Evolutionary conservation across 352 stramenopile genomes (phyloP), one percentile per base, ranked within the genome.

Genomic region (Hyaloperonospora brassicae): DNA sequence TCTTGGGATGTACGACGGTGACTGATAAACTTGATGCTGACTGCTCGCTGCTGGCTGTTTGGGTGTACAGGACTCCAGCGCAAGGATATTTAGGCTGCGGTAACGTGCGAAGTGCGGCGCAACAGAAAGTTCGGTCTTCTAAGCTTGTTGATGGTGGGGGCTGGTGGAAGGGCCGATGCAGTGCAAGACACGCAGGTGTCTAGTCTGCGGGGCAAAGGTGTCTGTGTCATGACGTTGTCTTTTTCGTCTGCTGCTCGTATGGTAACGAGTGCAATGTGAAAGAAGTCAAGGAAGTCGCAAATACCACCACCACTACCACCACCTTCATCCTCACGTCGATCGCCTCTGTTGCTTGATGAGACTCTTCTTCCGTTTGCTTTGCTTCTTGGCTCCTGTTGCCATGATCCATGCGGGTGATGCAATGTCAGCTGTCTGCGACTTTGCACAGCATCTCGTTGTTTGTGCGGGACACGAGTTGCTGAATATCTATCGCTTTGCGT

Each of bases 21-120:
- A 42, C n/a, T 21, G 36, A 21, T 21, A 21, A 5, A 21, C 8
- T 9, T 36, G 23, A 48, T 23, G 30, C 4, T 36, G 12, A 58
- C 25, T 5, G 30, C 17, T 17, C 17, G 17, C 17, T 17, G 34
- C 2, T 51, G 11, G 17, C 8, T 24, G 22, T 27, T 45, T 46
- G 31, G 23, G 11, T 48, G 8, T 22, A 55, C 66, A 92, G 81
- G 82, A 84, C 82, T 94, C 65, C 84, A 93, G 72, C 84, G 84
- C 79, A 94, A 94, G 84, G 84, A 94, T 81, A 94, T 94, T 75
- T 94, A 94, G 77, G 68, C 58, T 68, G 67, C 75, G 60, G 54
- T 46, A 60, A 61, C 51, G 62, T 71, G 62, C 55, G 17, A 68
- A 67, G 54, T 76, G 64, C 63, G 67, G 66, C 75, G 80, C 73